Evolutionary conservation across 805 yeast species (phyloP).

Genomic region (Brettanomyces nanus): DNA sequence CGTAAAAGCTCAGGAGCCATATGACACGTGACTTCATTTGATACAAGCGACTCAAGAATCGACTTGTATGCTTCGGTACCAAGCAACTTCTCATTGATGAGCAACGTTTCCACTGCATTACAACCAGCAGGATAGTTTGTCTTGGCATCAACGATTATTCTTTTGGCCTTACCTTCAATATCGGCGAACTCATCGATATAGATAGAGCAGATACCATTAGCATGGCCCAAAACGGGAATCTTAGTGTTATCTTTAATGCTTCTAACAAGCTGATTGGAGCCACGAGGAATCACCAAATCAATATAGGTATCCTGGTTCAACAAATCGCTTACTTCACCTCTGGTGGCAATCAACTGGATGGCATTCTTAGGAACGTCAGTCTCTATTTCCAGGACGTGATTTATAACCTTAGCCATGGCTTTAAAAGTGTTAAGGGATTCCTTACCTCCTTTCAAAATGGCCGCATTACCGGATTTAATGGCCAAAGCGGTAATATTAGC

Average conservation of each 20-base stretch:
- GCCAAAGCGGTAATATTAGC: slow-evolving; percentile 96
- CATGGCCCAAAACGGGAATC: slow-evolving; percentile 97
- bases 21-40: slow-evolving; percentile 68
- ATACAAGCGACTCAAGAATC: slow-evolving; percentile 34
- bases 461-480: slow-evolving; percentile 93
- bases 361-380: slow-evolving; percentile 77
- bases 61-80: slow-evolving; percentile 11
- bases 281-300: slow-evolving; percentile 95
- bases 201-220: slow-evolving; percentile 94
- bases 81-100: slow-evolving; percentile 43
- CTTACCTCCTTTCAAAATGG: slow-evolving; percentile 95
- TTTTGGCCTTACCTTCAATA: slow-evolving; percentile 64
- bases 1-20: slow-evolving; percentile 45
- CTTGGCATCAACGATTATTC: slow-evolving; percentile 76
- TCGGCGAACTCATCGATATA: slow-evolving; percentile 77
- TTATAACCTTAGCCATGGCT: slow-evolving; percentile 68
- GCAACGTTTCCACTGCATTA: slow-evolving; percentile 86
- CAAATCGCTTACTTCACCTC: slow-evolving; percentile 84
- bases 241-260: slow-evolving; percentile 80
- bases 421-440: slow-evolving; percentile 82
- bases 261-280: slow-evolving; percentile 88
- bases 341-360: slow-evolving; percentile 77
- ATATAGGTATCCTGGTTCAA: slow-evolving; percentile 81
- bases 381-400: slow-evolving; percentile 40
- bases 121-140: slow-evolving; percentile 99